These are phyloP conservation scores for Penicillium ucsense DNA, from an alignment of 495 filamentous ascomycete genomes.

Conservation along the genomic window DNA sequence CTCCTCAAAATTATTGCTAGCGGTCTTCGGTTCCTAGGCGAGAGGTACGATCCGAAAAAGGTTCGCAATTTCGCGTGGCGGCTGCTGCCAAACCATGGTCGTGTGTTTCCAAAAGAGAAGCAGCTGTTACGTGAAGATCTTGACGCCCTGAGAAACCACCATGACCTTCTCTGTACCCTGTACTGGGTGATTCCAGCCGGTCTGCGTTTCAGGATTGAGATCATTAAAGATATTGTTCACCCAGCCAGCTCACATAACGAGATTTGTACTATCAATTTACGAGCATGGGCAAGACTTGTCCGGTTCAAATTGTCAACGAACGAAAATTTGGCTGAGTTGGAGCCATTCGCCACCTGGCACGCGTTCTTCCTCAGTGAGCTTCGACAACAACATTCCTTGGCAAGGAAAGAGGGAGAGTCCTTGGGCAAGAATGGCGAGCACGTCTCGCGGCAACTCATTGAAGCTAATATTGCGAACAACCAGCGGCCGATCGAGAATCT, in stretches of 20 bases:
- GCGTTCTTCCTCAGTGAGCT: conserved; percentile 46
- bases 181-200: conserved; percentile 74
- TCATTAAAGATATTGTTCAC: conserved; percentile 70
- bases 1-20: conserved; percentile 75
- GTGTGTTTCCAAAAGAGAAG: conserved; percentile 78
- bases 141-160: conserved; percentile 84
- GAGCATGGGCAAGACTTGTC: conserved; percentile 70
- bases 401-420: conserved; percentile 52
- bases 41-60: conserved; percentile 55
- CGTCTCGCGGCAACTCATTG: conserved; percentile 42
- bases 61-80: conserved; percentile 69
- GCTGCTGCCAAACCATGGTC: conserved; percentile 79
- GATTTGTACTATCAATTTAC: conserved; percentile 74
- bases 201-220: conserved; percentile 57
- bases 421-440: conserved; percentile 33
- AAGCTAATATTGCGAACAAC: conserved; percentile 48
- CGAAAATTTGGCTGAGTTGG: conserved; percentile 41
- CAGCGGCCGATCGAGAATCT: conserved; percentile 52
- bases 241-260: conserved; percentile 72
- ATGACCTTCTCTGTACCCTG: conserved; percentile 81
- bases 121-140: conserved; percentile 62
- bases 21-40: conserved; percentile 52
- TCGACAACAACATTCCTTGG: conserved; percentile 48
- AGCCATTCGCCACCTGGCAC: conserved; percentile 62
- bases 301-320: conserved; percentile 60